Evolutionary conservation across 208 protist genomes (phyloP).

Genomic region (Eutreptiella sp.): DNA sequence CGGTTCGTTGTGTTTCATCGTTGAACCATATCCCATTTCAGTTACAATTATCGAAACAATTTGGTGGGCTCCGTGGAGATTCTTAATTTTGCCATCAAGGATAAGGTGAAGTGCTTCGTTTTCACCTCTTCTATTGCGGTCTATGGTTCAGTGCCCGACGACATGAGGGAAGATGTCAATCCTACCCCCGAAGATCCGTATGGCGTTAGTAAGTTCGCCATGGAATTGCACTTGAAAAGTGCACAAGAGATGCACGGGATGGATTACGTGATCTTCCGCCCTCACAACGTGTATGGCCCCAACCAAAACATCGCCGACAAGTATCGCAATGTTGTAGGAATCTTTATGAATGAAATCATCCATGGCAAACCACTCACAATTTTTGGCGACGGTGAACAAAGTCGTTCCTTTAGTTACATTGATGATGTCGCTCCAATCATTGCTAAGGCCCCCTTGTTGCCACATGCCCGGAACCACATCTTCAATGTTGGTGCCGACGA

Average conservation of each 20-base stretch:
- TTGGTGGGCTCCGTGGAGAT: neutral
- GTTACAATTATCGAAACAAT: slow-evolving; percentile 18
- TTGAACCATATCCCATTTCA: too few species aligned
- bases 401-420: slow-evolving; percentile 28
- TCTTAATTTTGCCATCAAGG: slow-evolving; percentile 4
- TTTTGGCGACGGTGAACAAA: slow-evolving; percentile 40
- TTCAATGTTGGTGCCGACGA: too few species aligned
- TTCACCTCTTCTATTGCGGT: slow-evolving; percentile 9
- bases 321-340: slow-evolving; percentile 35
- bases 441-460: slow-evolving; percentile 2
- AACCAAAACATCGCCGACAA: slow-evolving; percentile 25
- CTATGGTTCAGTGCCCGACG: neutral
- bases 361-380: slow-evolving; percentile 9
- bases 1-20: too few species aligned
- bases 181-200: slow-evolving; percentile 12
- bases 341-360: slow-evolving; percentile 26
- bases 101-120: neutral
- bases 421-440: slow-evolving; percentile 16
- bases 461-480: neutral
- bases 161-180: slow-evolving; percentile 2
- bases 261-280: slow-evolving; percentile 20
- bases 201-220: slow-evolving; percentile 7
- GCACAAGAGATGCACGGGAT: slow-evolving; percentile 10
- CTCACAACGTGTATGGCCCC: slow-evolving; percentile 38
- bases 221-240: slow-evolving; percentile 10